Conservation (phyloP, 352 stramenopile species). For the Peronospora destructor region DNA sequence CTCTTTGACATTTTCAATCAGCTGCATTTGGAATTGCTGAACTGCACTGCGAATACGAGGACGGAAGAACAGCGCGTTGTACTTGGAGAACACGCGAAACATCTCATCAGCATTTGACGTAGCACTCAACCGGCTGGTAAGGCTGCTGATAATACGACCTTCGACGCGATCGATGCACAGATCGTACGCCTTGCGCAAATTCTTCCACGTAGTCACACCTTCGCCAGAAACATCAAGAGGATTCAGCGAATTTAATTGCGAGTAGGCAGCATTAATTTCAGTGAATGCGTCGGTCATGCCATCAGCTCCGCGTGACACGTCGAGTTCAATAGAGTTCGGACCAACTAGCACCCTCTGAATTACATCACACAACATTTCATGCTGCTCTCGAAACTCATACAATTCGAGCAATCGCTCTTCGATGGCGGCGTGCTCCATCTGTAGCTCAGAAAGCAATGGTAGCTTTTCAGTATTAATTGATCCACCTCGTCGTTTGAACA, state of each 20-base stretch:
- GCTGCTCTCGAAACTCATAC: constrained; percentile 86
- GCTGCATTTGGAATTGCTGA: constrained; percentile 98
- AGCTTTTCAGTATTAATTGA: constrained; percentile 81
- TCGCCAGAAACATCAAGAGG: constrained; percentile 83
- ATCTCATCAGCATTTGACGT: constrained; percentile 93
- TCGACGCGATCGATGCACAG: constrained; percentile 89
- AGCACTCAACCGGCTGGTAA: constrained; percentile 81
- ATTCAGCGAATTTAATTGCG: constrained; percentile 69
- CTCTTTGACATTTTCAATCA: constrained; percentile 97
- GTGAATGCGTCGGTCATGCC: constrained; percentile 72
- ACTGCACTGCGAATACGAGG: constrained; percentile 92
- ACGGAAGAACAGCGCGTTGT: constrained; percentile 96
- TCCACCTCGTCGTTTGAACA: constrained; percentile 73
- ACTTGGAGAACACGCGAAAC: constrained; percentile 96
- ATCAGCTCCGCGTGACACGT: constrained; percentile 42
- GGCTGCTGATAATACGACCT: constrained; percentile 85
- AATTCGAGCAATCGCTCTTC: constrained; percentile 86
- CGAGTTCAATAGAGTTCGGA: constrained; percentile 25
- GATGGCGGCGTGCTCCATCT: constrained; percentile 81
- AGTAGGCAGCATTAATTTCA: constrained; percentile 88
- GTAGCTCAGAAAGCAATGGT: constrained; percentile 67
- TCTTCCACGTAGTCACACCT: constrained; percentile 77
- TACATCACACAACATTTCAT: constrained; percentile 86
- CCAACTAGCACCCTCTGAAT: constrained; percentile 80
- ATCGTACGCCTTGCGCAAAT: constrained; percentile 86